Evolutionary conservation across 2,329 filamentous ascomycete species (phyloP).

Genomic region (Fusarium sp.): DNA sequence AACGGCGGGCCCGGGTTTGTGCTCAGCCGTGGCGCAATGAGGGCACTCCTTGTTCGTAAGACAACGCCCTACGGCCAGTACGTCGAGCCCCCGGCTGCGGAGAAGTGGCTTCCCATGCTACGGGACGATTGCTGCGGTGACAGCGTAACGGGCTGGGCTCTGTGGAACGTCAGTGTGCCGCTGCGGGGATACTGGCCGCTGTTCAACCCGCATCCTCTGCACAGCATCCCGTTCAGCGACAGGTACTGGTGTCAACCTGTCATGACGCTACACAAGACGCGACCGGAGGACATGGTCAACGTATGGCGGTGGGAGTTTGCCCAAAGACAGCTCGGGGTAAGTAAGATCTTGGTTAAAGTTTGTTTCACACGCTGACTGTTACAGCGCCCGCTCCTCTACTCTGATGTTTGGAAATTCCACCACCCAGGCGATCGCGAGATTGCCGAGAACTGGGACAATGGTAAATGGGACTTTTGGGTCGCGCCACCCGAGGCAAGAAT

Average conservation of each 20-base stretch:
- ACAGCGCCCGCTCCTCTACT: slow-evolving; percentile 54
- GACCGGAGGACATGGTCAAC: slow-evolving; percentile 61
- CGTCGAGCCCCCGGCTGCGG: slow-evolving; percentile 54
- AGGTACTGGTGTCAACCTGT: slow-evolving; percentile 66
- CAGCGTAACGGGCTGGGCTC: slow-evolving; percentile 62
- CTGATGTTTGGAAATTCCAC: slow-evolving; percentile 56
- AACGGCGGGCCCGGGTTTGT: slow-evolving; percentile 65
- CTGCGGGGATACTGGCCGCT: slow-evolving; percentile 64
- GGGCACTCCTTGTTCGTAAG: slow-evolving; percentile 55
- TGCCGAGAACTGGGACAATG: slow-evolving; percentile 52
- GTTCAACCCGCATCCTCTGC: slow-evolving; percentile 64
- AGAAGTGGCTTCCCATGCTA: slow-evolving; percentile 58
- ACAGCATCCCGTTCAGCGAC: slow-evolving; percentile 62
- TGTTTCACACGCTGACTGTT: slow-evolving; percentile 29
- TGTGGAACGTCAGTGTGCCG: slow-evolving; percentile 60
- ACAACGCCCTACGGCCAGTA: slow-evolving; percentile 54
- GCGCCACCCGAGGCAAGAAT: slow-evolving; percentile 46
- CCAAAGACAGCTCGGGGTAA: slow-evolving; percentile 51
- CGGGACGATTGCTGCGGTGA: slow-evolving; percentile 66
- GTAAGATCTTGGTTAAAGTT: slow-evolving; percentile 11
- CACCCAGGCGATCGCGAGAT: slow-evolving; percentile 49
- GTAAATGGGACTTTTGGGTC: slow-evolving; percentile 51
- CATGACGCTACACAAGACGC: slow-evolving; percentile 63
- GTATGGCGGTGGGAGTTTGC: slow-evolving; percentile 63
- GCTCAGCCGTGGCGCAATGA: slow-evolving; percentile 60